phyloP scores from a whole-genome alignment of 805 yeast genomes.

The Wickerhamiella galacta region DNA sequence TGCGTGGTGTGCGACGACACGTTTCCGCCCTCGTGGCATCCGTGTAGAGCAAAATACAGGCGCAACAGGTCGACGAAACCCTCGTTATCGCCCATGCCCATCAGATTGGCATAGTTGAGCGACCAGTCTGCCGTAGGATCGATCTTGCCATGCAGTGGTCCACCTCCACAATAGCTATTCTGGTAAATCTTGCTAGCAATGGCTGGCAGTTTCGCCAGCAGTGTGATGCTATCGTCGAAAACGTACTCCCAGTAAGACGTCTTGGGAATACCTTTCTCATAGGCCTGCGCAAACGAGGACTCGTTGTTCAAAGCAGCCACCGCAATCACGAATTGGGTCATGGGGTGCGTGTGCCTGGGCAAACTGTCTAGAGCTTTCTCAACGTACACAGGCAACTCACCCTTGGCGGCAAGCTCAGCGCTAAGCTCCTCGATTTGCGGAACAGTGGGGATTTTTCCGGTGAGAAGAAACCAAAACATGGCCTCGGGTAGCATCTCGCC shows the following conservation, averaged over 20 bases:
- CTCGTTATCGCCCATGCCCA: constrained; percentile 36
- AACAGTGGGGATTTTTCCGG: constrained; percentile 53
- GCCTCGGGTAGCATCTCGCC: constrained; percentile 46
- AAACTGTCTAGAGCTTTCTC: constrained; percentile 42
- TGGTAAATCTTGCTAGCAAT: constrained; percentile 62
- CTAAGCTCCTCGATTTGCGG: constrained; percentile 41
- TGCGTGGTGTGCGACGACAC: constrained; percentile 73
- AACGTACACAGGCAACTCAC: constrained; percentile 48
- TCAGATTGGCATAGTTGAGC: constrained; percentile 46
- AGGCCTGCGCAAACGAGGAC: constrained; percentile 54
- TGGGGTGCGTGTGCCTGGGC: constrained; percentile 60
- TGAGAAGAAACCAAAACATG: constrained; percentile 61
- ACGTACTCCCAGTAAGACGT: constrained; percentile 59
- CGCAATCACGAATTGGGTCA: constrained; percentile 70
- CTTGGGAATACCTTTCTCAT: constrained; percentile 53
- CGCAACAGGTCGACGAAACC: constrained; percentile 53
- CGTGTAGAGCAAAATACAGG: constrained; percentile 57
- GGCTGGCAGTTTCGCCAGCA: constrained; percentile 59
- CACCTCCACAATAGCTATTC: constrained; percentile 39
- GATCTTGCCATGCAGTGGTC: constrained; percentile 32
- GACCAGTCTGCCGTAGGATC: constrained; percentile 49
- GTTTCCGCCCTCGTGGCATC: constrained; percentile 75
- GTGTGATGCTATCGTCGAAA: constrained; percentile 51
- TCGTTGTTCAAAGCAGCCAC: constrained; percentile 57
- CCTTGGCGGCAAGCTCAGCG: constrained; percentile 46